These are phyloP conservation scores for Penicillium decumbens DNA, from an alignment of 2,329 filamentous ascomycete genomes.

Conservation along the genomic window DNA sequence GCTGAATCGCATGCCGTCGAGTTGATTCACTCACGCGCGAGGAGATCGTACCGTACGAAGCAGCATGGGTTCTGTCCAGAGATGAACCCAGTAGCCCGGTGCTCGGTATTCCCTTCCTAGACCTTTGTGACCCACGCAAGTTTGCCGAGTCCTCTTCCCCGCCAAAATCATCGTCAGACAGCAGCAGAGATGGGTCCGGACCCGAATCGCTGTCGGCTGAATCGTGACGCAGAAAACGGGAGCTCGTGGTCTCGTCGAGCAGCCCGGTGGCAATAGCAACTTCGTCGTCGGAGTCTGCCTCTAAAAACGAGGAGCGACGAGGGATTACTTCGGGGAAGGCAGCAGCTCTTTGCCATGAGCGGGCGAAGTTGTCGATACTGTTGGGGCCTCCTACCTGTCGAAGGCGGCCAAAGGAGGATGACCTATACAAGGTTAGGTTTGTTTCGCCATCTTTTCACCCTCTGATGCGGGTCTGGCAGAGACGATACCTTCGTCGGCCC, in stretches of 20 bases:
- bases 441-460: not conserved
- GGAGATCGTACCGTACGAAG: conserved; percentile 57
- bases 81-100: conserved; percentile 46
- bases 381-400: conserved; percentile 81
- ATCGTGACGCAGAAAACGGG: conserved; percentile 15
- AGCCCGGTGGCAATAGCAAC: conserved; percentile 20
- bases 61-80: conserved; percentile 67
- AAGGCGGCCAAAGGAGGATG: conserved; percentile 44
- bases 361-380: conserved; percentile 87
- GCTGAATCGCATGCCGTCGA: conserved; percentile 52
- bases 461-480: not conserved
- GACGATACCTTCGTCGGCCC: conserved; percentile 15
- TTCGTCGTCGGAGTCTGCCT: conserved; percentile 51
- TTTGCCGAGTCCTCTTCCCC: conserved; percentile 9
- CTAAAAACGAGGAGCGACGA: conserved; percentile 68
- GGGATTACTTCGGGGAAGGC: conserved; percentile 84
- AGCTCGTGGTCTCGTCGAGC: conserved; percentile 19
- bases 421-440: conserved; percentile 19
- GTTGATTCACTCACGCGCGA: conserved; percentile 55
- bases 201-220: conserved; percentile 24
- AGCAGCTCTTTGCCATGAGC: conserved; percentile 86
- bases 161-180: conserved; percentile 24
- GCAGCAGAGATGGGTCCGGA: conserved; percentile 25
- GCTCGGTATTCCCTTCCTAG: conserved; percentile 18
- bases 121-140: conserved; percentile 7